These are phyloP conservation scores for Ceratocystis eucalypticola DNA, from an alignment of 2,329 filamentous ascomycete species.

Conservation along the genomic window DNA sequence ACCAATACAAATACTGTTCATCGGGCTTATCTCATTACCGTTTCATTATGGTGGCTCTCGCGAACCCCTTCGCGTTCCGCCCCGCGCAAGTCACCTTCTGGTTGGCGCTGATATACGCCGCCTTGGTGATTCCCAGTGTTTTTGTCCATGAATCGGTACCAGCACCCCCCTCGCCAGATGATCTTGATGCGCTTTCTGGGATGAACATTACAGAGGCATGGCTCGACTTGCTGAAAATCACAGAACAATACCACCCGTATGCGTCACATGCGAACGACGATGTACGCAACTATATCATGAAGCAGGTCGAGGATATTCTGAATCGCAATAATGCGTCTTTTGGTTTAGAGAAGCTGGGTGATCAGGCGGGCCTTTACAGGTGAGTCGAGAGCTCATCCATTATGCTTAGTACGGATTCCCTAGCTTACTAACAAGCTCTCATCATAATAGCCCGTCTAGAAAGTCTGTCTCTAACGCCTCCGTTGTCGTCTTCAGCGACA, in stretches of 20 bases:
- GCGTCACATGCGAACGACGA: slow-evolving; percentile 74
- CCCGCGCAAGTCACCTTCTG: slow-evolving; percentile 72
- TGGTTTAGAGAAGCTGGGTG: slow-evolving; percentile 28
- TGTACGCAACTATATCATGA: slow-evolving; percentile 62
- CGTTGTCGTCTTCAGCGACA: slow-evolving; percentile 65
- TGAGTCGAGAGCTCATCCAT: not conserved
- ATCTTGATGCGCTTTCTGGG: slow-evolving; percentile 42
- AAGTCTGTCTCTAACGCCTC: slow-evolving; percentile 24
- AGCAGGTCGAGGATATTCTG: slow-evolving; percentile 57
- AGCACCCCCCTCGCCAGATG: slow-evolving; percentile 44
- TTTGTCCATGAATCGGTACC: slow-evolving; percentile 59
- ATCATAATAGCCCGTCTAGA: not conserved
- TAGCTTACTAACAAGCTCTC: not conserved
- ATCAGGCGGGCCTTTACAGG: slow-evolving; percentile 20
- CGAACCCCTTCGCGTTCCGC: slow-evolving; percentile 59
- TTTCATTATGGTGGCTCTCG: slow-evolving; percentile 10
- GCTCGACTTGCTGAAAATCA: slow-evolving; percentile 66
- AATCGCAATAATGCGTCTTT: slow-evolving; percentile 43
- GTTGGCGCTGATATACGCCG: slow-evolving; percentile 62
- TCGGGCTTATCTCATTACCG: not conserved
- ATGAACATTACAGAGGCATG: slow-evolving; percentile 77
- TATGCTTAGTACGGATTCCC: not conserved
- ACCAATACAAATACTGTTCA: not conserved
- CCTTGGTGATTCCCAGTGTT: slow-evolving; percentile 58
- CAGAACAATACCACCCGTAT: slow-evolving; percentile 68